These are phyloP conservation scores for Microcyclosporella mali DNA, from an alignment of 2,329 filamentous ascomycete genomes.

Conservation along the genomic window DNA sequence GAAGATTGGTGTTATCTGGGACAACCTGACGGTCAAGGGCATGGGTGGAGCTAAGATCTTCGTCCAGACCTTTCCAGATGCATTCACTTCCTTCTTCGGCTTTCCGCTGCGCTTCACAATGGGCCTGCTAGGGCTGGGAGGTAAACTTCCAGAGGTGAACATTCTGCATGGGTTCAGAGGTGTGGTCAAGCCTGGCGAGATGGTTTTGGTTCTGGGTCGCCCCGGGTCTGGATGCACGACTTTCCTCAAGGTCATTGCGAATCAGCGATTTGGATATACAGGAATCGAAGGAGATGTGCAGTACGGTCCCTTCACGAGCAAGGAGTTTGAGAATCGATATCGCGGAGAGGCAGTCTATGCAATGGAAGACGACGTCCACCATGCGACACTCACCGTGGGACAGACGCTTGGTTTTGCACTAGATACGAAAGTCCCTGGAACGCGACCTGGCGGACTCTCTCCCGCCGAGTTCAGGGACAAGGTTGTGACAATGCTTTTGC, in stretches of 20 bases:
- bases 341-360: slow-evolving; percentile 81
- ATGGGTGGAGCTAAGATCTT: slow-evolving; percentile 56
- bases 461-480: slow-evolving; percentile 70
- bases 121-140: slow-evolving; percentile 57
- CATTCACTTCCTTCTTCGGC: slow-evolving; percentile 63
- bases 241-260: slow-evolving; percentile 50
- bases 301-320: slow-evolving; percentile 60
- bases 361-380: slow-evolving; percentile 78
- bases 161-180: slow-evolving; percentile 66
- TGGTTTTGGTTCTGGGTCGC: slow-evolving; percentile 75
- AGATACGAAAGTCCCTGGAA: slow-evolving; percentile 76
- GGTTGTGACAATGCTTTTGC: slow-evolving; percentile 67
- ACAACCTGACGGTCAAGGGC: slow-evolving; percentile 57
- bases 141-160: slow-evolving; percentile 64
- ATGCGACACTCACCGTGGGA: slow-evolving; percentile 77
- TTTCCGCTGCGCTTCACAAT: slow-evolving; percentile 57
- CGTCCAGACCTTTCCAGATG: slow-evolving; percentile 55
- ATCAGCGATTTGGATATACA: slow-evolving; percentile 55
- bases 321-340: slow-evolving; percentile 65
- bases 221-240: slow-evolving; percentile 58
- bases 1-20: slow-evolving; percentile 63
- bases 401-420: slow-evolving; percentile 82
- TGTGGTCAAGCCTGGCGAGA: slow-evolving; percentile 70
- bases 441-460: slow-evolving; percentile 66
- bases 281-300: slow-evolving; percentile 61